A percentile compares a stretch with the other conserved stretches of the same genome.
Conservation (phyloP, 148 eudicot species). For the Fagopyrum homotropicum region DNA sequence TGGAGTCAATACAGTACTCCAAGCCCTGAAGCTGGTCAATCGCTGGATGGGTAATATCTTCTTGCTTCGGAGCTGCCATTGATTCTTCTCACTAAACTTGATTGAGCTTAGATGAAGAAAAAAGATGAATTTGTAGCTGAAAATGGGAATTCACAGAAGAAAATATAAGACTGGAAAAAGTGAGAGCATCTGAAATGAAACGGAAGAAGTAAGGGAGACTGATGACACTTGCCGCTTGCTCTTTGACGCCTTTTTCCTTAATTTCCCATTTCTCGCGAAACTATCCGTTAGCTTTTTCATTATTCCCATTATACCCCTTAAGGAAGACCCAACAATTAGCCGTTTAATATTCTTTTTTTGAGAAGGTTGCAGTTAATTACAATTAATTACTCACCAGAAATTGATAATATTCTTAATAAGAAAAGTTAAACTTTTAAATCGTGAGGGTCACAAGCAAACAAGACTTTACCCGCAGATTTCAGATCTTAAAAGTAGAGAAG, state of each 20-base stretch:
- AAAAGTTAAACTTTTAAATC: neutral
- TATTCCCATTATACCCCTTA: constrained; percentile 56
- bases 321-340: constrained; percentile 46
- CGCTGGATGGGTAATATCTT: constrained; percentile 83
- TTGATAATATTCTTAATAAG: neutral
- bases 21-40: constrained; percentile 95
- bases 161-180: constrained; percentile 9
- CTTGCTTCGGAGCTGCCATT: constrained; percentile 71
- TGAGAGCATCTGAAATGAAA: neutral
- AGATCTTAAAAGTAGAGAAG: constrained; percentile 1
- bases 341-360: neutral
- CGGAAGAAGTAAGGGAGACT: constrained; percentile 6
- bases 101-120: constrained; percentile 13
- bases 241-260: neutral
- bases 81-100: neutral
- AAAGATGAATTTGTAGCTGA: constrained; percentile 4
- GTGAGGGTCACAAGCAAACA: neutral
- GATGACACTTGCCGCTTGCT: constrained; percentile 5
- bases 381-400: neutral
- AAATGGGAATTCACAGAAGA: constrained; percentile 4
- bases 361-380: neutral
- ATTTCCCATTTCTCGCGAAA: constrained; percentile 17
- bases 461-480: neutral
- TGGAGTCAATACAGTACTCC: constrained; percentile 95
- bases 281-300: constrained; percentile 46